Evolutionary conservation across 495 filamentous ascomycete genomes (phyloP), one percentile per base, ranked within the genome.

Genomic region (Lichina pygmaea): DNA sequence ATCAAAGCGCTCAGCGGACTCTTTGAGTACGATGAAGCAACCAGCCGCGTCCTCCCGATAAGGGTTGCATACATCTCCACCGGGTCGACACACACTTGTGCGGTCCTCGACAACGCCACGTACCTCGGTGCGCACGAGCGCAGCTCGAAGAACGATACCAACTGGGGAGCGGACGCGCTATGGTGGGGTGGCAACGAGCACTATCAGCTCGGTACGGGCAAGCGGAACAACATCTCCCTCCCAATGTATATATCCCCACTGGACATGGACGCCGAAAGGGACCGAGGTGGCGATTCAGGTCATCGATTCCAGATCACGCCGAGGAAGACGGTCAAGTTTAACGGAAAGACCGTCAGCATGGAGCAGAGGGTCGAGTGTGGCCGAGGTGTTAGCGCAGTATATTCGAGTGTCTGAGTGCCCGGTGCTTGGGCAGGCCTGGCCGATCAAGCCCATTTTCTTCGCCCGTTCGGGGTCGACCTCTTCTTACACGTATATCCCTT

Each of bases 181-280:
- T 91, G 77, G 69, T 97, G 86, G 81, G 89, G 89, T 50, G 81
- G 80, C 36, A 97, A 94, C 53, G 86, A 97, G 61, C 68, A 72
- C 50, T 93, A 80, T 54, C 89, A 97, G 55, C 70, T 97, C 13
- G 89, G 89, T 5, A 94, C 78, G 5, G 86, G 89, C 34, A 86
- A 75, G 64, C 62, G 86, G 48, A 92, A 72, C 53, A 95, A 97
- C 54, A 50, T 72, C 6, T 61, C 67, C 33, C 64, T 65, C 8
- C 89, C 89, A 11, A 65, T 64, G 0, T 81, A 94, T 57, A 83
- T 97, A 46, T 67, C 73, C 31, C 80, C 81, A 8, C 61, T 93
- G 34, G 71, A 84, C 44, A 49, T 57, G 42, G 55, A 50, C 8
- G 60, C 59, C 31, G 67, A 70, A 50, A 60, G 62, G 49, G 62